Conservation (phyloP, 2,329 filamentous ascomycete species). For the Colletotrichum trifolii region DNA sequence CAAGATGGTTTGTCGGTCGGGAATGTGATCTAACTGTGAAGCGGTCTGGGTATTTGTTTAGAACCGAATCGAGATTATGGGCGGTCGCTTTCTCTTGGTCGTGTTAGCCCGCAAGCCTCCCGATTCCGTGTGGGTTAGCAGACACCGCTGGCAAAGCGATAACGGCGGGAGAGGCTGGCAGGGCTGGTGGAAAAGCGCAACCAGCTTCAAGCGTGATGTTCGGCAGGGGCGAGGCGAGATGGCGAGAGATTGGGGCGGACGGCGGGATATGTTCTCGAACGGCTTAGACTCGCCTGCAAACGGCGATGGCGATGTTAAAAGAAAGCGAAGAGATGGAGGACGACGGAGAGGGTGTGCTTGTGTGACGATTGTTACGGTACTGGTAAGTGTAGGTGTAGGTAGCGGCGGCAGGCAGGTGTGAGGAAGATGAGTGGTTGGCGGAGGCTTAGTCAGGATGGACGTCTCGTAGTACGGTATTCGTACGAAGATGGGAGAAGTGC, state of each 20-base stretch:
- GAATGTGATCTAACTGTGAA: slow-evolving; percentile 32
- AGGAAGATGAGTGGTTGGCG: not conserved
- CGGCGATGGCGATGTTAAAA: slow-evolving; percentile 22
- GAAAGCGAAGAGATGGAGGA: slow-evolving; percentile 5
- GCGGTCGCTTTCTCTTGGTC: slow-evolving; percentile 12
- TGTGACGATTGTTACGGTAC: slow-evolving; percentile 4
- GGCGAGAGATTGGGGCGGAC: slow-evolving; percentile 2
- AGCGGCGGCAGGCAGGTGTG: slow-evolving; percentile 10
- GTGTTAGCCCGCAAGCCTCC: slow-evolving; percentile 27
- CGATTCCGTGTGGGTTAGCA: slow-evolving; percentile 1
- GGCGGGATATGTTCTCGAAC: slow-evolving; percentile 22
- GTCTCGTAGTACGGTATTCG: not conserved
- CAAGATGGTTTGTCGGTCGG: slow-evolving; percentile 14
- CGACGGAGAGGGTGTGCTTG: slow-evolving; percentile 14
- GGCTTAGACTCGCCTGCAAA: slow-evolving; percentile 28
- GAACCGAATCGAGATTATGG: not conserved
- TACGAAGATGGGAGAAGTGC: slow-evolving; percentile 8
- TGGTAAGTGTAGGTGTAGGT: no score
- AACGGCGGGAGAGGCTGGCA: slow-evolving; percentile 27
- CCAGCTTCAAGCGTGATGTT: slow-evolving; percentile 12
- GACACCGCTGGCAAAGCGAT: slow-evolving; percentile 4
- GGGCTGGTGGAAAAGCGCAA: slow-evolving; percentile 27
- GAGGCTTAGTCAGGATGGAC: slow-evolving; percentile 25
- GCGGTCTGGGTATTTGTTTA: slow-evolving; percentile 22
- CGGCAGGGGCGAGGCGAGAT: slow-evolving; percentile 16